Conservation (phyloP, 805 yeast species). For the Scheffersomyces ergatensis region DNA sequence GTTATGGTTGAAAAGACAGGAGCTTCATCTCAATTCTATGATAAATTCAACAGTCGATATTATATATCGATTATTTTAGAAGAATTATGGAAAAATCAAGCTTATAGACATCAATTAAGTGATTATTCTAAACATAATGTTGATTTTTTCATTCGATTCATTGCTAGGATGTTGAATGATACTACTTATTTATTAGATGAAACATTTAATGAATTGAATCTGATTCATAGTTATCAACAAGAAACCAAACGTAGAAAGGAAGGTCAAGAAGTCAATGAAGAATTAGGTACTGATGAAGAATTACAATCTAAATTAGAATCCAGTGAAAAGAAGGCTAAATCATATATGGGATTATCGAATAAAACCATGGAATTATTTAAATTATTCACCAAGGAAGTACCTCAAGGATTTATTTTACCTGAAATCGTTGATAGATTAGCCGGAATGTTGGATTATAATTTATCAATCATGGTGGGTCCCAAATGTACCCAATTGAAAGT, state of each 20-base stretch:
- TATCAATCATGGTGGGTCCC: conserved; percentile 93
- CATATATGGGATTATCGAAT: conserved; percentile 78
- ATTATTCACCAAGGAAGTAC: conserved; percentile 81
- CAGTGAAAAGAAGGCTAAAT: conserved; percentile 75
- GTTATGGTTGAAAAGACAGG: conserved; percentile 97
- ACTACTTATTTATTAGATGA: conserved; percentile 90
- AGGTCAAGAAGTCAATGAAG: conserved; percentile 30
- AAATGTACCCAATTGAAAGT: conserved; percentile 88
- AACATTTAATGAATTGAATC: conserved; percentile 72
- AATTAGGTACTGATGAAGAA: conserved; percentile 59
- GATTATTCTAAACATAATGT: conserved; percentile 65
- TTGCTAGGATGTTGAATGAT: conserved; percentile 93
- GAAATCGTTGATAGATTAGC: conserved; percentile 94
- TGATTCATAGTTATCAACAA: conserved; percentile 71
- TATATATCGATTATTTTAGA: conserved; percentile 82
- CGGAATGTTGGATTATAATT: conserved; percentile 91
- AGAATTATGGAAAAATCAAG: conserved; percentile 73
- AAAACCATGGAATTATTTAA: conserved; percentile 78
- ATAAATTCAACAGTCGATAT: conserved; percentile 88
- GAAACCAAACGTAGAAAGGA: conserved; percentile 54
- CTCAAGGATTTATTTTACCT: conserved; percentile 77
- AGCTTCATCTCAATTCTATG: conserved; percentile 91
- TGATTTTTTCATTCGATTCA: conserved; percentile 85
- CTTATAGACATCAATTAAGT: conserved; percentile 66
- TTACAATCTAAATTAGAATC: conserved; percentile 51